Evolutionary conservation across 2,329 filamentous ascomycete genomes (phyloP).

Genomic region (Eutypa lata): DNA sequence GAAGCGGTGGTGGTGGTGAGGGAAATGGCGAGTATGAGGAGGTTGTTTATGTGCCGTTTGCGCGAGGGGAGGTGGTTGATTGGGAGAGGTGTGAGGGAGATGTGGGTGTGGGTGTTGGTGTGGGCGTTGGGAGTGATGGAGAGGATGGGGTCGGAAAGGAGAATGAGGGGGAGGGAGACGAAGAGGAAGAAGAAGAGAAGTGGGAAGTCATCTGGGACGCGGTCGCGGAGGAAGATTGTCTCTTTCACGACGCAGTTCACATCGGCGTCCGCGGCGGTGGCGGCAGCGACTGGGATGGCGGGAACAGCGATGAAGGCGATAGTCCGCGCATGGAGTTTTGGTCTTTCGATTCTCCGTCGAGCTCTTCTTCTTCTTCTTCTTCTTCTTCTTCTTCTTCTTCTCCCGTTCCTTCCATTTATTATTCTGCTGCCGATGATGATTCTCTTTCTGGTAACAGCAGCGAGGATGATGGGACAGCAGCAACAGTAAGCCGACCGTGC

Average conservation of each 20-base stretch:
- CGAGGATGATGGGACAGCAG: too few relatives aligned
- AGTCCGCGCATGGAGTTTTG: neutral
- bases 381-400: too few relatives aligned
- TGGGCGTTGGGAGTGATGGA: neutral
- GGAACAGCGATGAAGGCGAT: neutral
- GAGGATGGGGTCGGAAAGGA: neutral
- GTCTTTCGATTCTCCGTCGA: neutral
- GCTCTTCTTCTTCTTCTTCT: too few relatives aligned
- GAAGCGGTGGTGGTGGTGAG: neutral
- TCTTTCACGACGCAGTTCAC: too few relatives aligned
- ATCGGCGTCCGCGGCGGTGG: too few relatives aligned
- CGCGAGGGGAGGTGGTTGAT: neutral
- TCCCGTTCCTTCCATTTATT: too few relatives aligned
- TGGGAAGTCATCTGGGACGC: neutral
- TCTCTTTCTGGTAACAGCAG: too few relatives aligned
- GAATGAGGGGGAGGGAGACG: neutral
- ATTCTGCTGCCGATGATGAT: too few relatives aligned
- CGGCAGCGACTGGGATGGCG: neutral
- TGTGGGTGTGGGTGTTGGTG: neutral
- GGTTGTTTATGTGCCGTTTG: slow-evolving; percentile 8
- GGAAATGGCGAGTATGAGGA: slow-evolving; percentile 1
- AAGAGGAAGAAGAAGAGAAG: neutral
- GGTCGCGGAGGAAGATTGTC: neutral
- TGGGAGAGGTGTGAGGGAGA: too few relatives aligned
- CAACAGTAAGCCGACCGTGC: too few relatives aligned